Evolutionary conservation across 2,329 filamentous ascomycete species (phyloP).

Genomic region (Penicillium sp.): DNA sequence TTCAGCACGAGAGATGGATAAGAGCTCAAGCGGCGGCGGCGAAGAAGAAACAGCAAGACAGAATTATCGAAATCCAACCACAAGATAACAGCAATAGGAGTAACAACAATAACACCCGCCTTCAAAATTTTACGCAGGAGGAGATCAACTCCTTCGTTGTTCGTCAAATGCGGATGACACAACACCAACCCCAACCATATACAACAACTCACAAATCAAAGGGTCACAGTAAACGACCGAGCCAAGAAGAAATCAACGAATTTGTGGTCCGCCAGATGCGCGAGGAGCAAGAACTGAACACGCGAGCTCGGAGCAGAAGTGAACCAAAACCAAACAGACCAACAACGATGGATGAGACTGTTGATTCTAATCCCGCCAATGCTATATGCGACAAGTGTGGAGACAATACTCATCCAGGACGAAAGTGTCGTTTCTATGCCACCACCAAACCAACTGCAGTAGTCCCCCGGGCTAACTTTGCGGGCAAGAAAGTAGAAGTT

Average conservation of each 20-base stretch:
- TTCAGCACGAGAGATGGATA: constrained; percentile 18
- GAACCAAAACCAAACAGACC: not conserved
- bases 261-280: constrained; percentile 27
- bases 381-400: constrained; percentile 16
- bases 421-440: constrained; percentile 20
- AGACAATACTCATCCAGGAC: constrained; percentile 19
- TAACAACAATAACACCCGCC: not conserved
- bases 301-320: constrained; percentile 11
- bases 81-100: not conserved
- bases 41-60: constrained; percentile 4
- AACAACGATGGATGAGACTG: not conserved
- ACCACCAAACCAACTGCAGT: constrained; percentile 22
- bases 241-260: constrained; percentile 28
- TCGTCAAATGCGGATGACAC: constrained; percentile 19
- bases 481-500: constrained; percentile 22
- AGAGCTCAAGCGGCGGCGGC: not conserved
- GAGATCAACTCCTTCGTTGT: constrained; percentile 27
- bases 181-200: constrained; percentile 8
- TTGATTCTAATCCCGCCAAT: not conserved
- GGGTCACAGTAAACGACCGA: constrained; percentile 22
- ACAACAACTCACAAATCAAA: constrained; percentile 5
- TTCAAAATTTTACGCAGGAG: constrained; percentile 19
- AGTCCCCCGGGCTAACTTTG: constrained; percentile 20
- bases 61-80: not conserved
- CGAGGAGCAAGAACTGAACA: constrained; percentile 20